Evolutionary conservation across 495 filamentous ascomycete species (phyloP), one percentile per base, ranked within the genome.

Genomic region (Apiosordaria backusii): DNA sequence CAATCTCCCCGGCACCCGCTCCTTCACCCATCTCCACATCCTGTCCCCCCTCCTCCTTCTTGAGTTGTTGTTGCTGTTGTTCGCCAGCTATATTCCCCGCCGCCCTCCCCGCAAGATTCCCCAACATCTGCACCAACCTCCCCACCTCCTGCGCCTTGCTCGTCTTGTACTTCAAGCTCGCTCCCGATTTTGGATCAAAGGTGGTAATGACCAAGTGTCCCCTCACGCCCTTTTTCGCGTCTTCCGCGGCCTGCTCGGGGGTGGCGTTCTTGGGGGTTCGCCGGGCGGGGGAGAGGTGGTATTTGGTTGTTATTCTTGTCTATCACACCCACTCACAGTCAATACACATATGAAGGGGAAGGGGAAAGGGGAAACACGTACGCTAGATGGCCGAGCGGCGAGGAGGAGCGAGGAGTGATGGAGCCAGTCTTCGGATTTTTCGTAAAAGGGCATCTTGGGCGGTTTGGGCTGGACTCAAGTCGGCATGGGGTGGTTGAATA

Each of bases 141-240:
- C 88, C 86, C 4, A 99, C 94, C 76, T 97, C 93, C 19, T 91
- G 91, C n/a, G 88, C 89, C 72, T 96, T 96, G 76, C 90, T 87
- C 19, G 95, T 97, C 73, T 85, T 84, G 80, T 97, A 99, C 78
- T 97, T 96, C 40, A 99, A 85, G 63, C 89, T 88, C 58, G 87
- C 85, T 68, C 95, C 95, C 15, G 89, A 88, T 26, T 77, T 77
- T 0, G 95, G 91, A 77, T 97, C 92, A 82, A 86, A 99, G 18
- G 93, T 96, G 80, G 97, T 98, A 27, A 98, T 82, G 0, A 84
- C 89, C 26, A 99, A 87, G 24, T 82, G 84, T 67, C 90, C 92
- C 68, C 87, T 75, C 10, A 74, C 78, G 4, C 63, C 74, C 66
- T 70, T 75, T 13, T 27, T 5, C 18, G 0, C 61, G 5, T 24